Evolutionary conservation across 345 rosid genomes (phyloP), one percentile per base, ranked within the genome.

Genomic region (Hypericum perforatum): DNA sequence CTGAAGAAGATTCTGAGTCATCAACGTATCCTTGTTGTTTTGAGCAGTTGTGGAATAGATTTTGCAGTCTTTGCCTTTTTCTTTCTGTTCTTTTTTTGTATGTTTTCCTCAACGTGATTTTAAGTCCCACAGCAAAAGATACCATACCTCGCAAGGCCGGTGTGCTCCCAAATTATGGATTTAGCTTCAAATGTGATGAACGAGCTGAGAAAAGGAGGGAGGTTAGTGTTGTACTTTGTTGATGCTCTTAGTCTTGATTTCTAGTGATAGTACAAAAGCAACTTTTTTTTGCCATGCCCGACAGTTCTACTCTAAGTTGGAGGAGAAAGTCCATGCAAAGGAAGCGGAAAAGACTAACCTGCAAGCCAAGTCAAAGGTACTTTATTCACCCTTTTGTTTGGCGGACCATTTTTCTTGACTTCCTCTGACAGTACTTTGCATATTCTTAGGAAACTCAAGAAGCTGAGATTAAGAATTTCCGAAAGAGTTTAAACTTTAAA

Each of bases 121-220:
- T 39, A 78, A 85, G 88, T 67, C 82, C 86, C 46, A 68, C 63
- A 11, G 64, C 72, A 53, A 85, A 71, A 16, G 95, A 94, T 74
- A 70, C 75, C 54, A 89, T 82, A 65, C 61, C 88, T 73, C 78
- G 66, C 11, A 82, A 57, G 75, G 69, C 59, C 11, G 89, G 90
- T 72, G 69, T 77, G 15, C 97, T 86, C 74, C 99, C 99, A 52
- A 89, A 82, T 52, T 94, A 94, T 55, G 97, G 99, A 37, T 94
- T 94, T 80, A 94, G 95, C 67, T 94, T 94, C 59, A 84, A 70
- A 76, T 94, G 99, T 67, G 89, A 80, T 70, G 94, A 86, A 72
- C 84, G 99, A 41, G 99, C 99, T 66, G 99, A 94, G 67, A 94
- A 84, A 79, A 80, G 99, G 61, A 89, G 57, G 76, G 99, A 94